Evolutionary conservation across 345 rosid species (phyloP), one percentile per base, ranked within the genome.

Genomic region (Geranium brycei): DNA sequence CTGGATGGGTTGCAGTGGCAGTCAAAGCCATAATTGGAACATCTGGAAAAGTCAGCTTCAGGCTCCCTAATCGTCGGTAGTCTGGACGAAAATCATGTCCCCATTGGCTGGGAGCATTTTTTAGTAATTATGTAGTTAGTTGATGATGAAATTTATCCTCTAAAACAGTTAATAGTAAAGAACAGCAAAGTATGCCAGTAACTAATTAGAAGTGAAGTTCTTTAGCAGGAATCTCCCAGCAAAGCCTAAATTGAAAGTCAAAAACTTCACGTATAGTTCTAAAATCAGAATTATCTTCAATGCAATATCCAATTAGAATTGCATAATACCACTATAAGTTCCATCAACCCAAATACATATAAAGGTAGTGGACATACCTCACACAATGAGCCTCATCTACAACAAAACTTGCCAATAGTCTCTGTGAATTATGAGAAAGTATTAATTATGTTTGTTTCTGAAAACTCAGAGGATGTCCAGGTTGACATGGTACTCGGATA

Each of bases 31-130:
- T 85, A 69, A 93, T 72, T 2, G 96, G 87, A 67, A 83, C 83
- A 69, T 73, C 73, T 1, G 84, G 81, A 66, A 88, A 93, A 59
- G 81, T 83, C 75, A 86, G 88, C 79, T 93, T 86, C 40, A 93
- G 90, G 76, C 86, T 82, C 66, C 97, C 90, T 51, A 86, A 73
- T 38, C 78, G 85, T 68, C 91, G 79, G 73, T 90, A 93, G 66
- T 90, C 97, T 70, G 97, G 99, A 66, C 96, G 89, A 62, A 90
- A 93, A 83, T 90, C 99, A 74, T 90, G 99, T 60, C 99, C 99
- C 98, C 98, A 89, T 71, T 93, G 99, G 70, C 98, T 89, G 82
- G 30, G 51, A 72, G 68, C 64, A 68, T 64, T 55, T 55, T 38
- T n/a, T 19, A 63, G 38, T 28, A 60, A 23, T 18, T 58, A 62